phyloP scores from a whole-genome alignment of 2,329 filamentous ascomycete species.

The Colletotrichum tropicale region DNA sequence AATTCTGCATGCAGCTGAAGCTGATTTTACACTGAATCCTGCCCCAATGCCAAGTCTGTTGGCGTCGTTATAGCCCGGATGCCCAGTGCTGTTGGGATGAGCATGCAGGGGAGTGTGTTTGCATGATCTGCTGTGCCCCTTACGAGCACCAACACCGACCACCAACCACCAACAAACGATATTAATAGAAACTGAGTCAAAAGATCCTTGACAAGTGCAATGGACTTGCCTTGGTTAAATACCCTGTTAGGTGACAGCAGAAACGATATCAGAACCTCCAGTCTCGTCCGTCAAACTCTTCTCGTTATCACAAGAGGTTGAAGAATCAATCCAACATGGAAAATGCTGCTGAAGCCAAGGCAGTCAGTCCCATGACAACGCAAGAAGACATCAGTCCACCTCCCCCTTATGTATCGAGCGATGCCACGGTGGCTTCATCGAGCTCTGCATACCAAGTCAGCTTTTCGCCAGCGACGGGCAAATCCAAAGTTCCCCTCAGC shows the following conservation, averaged over 20 bases:
- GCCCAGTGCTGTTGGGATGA: not conserved
- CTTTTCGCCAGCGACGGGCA: not conserved
- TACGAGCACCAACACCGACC: not conserved
- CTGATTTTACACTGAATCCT: not conserved
- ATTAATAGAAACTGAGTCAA: not conserved
- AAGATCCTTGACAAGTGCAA: too few relatives aligned
- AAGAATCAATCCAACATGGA: not conserved
- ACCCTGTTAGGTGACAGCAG: not conserved
- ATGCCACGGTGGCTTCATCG: not conserved
- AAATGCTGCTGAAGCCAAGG: not conserved
- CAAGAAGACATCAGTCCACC: not conserved
- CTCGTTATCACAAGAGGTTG: fast-evolving
- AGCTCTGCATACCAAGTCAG: not conserved
- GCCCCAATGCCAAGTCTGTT: not conserved
- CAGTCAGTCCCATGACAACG: too few relatives aligned
- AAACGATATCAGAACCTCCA: fast-evolving
- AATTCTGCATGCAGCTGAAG: not conserved
- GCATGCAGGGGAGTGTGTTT: not conserved
- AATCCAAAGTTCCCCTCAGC: not conserved
- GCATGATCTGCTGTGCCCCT: not conserved
- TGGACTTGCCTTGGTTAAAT: not conserved
- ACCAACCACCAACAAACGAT: not conserved
- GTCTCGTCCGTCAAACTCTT: not conserved
- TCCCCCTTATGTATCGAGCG: not conserved
- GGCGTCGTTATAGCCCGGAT: not conserved